phyloP scores from a whole-genome alignment of 768 basidiomycete species.

The Glaciozyma martinii region DNA sequence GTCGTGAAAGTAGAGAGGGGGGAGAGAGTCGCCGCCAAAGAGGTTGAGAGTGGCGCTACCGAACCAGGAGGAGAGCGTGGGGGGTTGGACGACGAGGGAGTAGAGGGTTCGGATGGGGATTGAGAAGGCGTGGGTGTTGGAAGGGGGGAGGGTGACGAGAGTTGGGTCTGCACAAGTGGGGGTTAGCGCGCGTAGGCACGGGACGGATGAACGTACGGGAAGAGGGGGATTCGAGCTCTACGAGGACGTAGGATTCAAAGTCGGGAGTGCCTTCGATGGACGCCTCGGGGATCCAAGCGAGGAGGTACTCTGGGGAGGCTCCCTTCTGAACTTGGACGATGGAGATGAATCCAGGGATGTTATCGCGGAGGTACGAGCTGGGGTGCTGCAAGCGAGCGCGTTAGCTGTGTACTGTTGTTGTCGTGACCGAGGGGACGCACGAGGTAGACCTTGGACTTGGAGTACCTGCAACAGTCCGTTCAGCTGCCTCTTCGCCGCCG shows the following conservation, averaged over 20 bases:
- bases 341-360: constrained; percentile 85
- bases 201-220: constrained; percentile 21
- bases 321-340: constrained; percentile 48
- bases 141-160: constrained; percentile 72
- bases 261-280: constrained; percentile 52
- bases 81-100: constrained; percentile 35
- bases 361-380: constrained; percentile 80
- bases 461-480: neutral
- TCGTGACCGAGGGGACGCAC: neutral
- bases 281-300: constrained; percentile 89
- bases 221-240: constrained; percentile 30
- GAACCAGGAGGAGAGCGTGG: constrained; percentile 47
- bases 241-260: constrained; percentile 38
- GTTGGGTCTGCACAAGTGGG: constrained; percentile 58
- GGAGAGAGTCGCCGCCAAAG: constrained; percentile 54
- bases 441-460: constrained; percentile 4
- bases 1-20: constrained; percentile 90
- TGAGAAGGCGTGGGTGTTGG: constrained; percentile 49
- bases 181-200: neutral
- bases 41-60: constrained; percentile 84
- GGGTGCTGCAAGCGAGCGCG: constrained; percentile 50
- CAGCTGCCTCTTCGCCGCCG: too few species aligned
- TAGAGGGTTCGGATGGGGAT: constrained; percentile 35
- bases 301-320: constrained; percentile 49
- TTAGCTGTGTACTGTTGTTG: neutral